Evolutionary conservation across 2,329 filamentous ascomycete species (phyloP), one percentile per base, ranked within the genome.

Genomic region (Ophiostoma himal-ulmi): DNA sequence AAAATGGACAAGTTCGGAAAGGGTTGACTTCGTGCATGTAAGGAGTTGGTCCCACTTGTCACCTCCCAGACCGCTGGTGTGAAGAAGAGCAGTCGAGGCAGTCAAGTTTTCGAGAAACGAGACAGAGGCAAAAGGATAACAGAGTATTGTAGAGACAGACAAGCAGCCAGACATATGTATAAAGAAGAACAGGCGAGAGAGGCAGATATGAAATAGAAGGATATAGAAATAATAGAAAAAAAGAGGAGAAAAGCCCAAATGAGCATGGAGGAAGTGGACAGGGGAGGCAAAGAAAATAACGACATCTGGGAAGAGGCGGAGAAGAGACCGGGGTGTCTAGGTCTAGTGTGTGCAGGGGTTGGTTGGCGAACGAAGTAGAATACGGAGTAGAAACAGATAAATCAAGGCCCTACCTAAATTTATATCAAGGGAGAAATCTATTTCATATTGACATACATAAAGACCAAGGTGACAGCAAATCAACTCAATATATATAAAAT

Each of bases 41-140:
- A 36, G 48, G 60, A 52, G 34, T 37, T 37, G 62, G 48, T 39
- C 52, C 69, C 64, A 70, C 36, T 48, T 48, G 60, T 30, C 52
- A 39, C 66, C 41, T 68, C 65, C 64, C 69, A 70, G 39, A 39
- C 65, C 30, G 66, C 65, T 68, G 65, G 65, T 68, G 66, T 39
- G 52, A 52, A 20, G 41, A 20, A 44, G n/a, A 48, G 44, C 17
- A 48, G 13, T 14, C 4, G 5, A 30, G 30, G 41, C 17, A 48
- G 66, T 39, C 65, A 39, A 20, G 52, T 41, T 65, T 30, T 39
- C 68, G 39, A 26, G 22, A 34, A 30, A 37, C 26, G 20, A 54
- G 34, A 62, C 57, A 8, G 37, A 48, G 44, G 44, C 44, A 48
- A 48, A 48, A 48, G 44, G 44, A n/a, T 48, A 48, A 48, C 37